Percentiles rank a stretch among this genome's conserved stretches.
These are phyloP conservation scores for Parascedosporium putredinis DNA, from an alignment of 2,329 filamentous ascomycete species.

Conservation along the genomic window DNA sequence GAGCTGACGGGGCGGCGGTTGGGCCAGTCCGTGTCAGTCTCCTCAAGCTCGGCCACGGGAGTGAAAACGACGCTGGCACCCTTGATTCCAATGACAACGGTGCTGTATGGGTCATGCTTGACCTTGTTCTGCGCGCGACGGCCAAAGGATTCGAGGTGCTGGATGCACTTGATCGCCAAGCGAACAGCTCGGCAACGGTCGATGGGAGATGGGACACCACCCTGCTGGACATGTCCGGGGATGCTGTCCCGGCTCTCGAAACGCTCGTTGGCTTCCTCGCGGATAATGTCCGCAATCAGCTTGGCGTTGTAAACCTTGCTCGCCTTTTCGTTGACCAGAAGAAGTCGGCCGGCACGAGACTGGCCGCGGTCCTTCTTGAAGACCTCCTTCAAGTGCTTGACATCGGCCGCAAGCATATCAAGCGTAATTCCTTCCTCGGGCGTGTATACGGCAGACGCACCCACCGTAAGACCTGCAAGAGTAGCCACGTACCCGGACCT, in stretches of 20 bases:
- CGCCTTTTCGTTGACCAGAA: conserved; percentile 93
- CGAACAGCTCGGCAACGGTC: conserved; percentile 86
- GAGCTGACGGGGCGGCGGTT: conserved; percentile 75
- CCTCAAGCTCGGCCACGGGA: conserved; percentile 70
- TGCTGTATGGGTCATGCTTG: conserved; percentile 60
- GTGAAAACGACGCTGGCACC: conserved; percentile 84
- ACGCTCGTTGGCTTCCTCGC: conserved; percentile 79
- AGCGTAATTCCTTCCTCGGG: conserved; percentile 93
- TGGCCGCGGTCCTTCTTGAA: conserved; percentile 81
- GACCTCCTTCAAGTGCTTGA: conserved; percentile 75
- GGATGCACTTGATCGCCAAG: conserved; percentile 86
- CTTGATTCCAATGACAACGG: conserved; percentile 82
- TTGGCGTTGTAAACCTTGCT: conserved; percentile 85
- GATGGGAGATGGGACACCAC: conserved; percentile 88
- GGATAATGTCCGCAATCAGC: conserved; percentile 90
- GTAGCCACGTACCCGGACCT: conserved; percentile 90
- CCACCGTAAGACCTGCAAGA: conserved; percentile 80
- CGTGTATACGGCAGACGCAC: conserved; percentile 87
- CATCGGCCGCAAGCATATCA: conserved; percentile 84
- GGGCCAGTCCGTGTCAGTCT: conserved; percentile 83
- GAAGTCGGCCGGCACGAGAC: conserved; percentile 81
- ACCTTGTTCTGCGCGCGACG: conserved; percentile 57
- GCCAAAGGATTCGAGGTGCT: conserved; percentile 75
- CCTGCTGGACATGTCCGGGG: conserved; percentile 90
- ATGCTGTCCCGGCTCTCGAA: conserved; percentile 91